These are phyloP conservation scores for Podaxis sp. DNA, from an alignment of 768 basidiomycete genomes.

Conservation along the genomic window DNA sequence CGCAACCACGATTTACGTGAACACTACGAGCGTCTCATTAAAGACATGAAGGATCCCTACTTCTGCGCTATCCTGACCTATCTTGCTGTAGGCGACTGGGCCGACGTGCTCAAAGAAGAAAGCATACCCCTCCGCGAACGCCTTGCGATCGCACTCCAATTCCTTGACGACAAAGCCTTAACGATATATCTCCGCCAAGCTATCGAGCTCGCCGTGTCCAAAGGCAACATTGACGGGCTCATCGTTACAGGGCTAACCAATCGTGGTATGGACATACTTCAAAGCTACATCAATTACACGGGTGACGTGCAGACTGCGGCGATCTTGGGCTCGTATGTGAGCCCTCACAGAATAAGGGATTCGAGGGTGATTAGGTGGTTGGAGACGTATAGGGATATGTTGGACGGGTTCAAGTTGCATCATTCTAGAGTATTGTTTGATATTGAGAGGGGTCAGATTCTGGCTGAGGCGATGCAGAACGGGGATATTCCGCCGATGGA, in stretches of 20 bases:
- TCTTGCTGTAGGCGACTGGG: constrained; percentile 70
- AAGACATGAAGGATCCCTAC: constrained; percentile 77
- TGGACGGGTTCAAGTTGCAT: constrained; percentile 40
- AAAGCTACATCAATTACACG: constrained; percentile 62
- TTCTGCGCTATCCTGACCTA: constrained; percentile 75
- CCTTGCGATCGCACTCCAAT: constrained; percentile 78
- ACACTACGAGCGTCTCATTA: constrained; percentile 67
- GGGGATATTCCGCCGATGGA: constrained; percentile 49
- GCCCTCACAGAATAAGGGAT: constrained; percentile 55
- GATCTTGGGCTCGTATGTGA: constrained; percentile 55
- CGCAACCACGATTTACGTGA: constrained; percentile 53
- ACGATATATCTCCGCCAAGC: constrained; percentile 63
- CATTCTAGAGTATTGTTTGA: constrained; percentile 71
- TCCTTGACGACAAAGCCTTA: constrained; percentile 70
- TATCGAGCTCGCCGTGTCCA: constrained; percentile 43
- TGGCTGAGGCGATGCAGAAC: constrained; percentile 52
- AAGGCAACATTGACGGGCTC: constrained; percentile 72
- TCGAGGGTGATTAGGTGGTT: constrained; percentile 55
- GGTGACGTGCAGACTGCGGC: constrained; percentile 72
- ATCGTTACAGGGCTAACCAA: constrained; percentile 72
- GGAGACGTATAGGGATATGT: constrained; percentile 60
- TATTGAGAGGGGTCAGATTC: constrained; percentile 66
- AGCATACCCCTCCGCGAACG: constrained; percentile 76
- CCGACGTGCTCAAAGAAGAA: constrained; percentile 77
- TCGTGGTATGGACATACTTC: constrained; percentile 64